Conservation (phyloP, 2,329 filamentous ascomycete species). For the Exophiala mesophila region DNA sequence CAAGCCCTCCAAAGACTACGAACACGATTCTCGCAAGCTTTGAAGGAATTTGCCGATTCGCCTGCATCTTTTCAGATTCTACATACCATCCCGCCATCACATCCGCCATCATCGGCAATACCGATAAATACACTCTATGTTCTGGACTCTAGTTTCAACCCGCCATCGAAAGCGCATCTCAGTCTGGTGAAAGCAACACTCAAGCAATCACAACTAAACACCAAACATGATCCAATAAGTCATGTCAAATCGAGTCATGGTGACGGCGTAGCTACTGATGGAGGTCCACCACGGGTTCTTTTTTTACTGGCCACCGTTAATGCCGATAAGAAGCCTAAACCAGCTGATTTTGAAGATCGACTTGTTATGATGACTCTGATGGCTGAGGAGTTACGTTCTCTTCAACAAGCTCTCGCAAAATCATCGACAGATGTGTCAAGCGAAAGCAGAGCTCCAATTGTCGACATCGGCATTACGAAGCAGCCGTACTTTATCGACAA, state of each 20-base stretch:
- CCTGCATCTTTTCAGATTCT: conserved; percentile 16
- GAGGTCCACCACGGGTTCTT: conserved; percentile 45
- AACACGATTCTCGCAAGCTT: conserved; percentile 13
- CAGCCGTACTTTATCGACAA: conserved; percentile 47
- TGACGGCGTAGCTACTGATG: conserved; percentile 1
- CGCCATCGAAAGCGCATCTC: conserved; percentile 56
- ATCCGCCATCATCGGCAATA: conserved; percentile 6
- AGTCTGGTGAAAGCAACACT: conserved; percentile 52
- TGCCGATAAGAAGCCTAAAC: conserved; percentile 56
- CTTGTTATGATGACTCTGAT: conserved; percentile 47
- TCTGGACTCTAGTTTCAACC: conserved; percentile 63
- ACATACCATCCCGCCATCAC: conserved; percentile 11
- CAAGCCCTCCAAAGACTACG: conserved; percentile 13
- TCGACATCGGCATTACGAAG: conserved; percentile 47
- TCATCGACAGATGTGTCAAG: neutral
- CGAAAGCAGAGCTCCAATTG: conserved; percentile 26
- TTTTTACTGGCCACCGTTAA: conserved; percentile 61
- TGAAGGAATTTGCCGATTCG: conserved; percentile 19
- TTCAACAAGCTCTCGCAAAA: conserved; percentile 4
- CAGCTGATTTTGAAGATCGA: conserved; percentile 45
- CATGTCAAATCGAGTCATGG: neutral
- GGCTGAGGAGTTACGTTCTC: conserved; percentile 37
- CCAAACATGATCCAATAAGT: neutral
- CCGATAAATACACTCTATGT: conserved; percentile 47
- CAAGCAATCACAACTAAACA: conserved; percentile 25